These are phyloP conservation scores for Venturia asperata DNA, from an alignment of 2,329 filamentous ascomycete species.

Conservation along the genomic window DNA sequence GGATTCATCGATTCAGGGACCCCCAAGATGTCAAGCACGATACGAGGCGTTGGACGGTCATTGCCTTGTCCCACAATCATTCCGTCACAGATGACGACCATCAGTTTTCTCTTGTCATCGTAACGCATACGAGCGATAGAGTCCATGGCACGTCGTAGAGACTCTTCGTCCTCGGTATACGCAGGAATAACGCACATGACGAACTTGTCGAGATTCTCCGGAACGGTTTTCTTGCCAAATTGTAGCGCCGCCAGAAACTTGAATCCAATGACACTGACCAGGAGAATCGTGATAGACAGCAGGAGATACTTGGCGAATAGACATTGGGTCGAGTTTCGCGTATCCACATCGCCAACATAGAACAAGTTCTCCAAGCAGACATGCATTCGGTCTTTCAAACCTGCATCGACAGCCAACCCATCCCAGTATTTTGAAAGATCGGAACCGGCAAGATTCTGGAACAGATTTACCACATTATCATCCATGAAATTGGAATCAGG, in stretches of 20 bases:
- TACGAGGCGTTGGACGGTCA: constrained; percentile 87
- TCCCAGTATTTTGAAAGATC: constrained; percentile 85
- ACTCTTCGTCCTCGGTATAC: constrained; percentile 98
- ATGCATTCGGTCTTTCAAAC: constrained; percentile 60
- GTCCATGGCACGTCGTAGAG: constrained; percentile 90
- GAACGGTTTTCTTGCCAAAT: constrained; percentile 82
- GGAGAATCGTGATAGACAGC: constrained; percentile 71
- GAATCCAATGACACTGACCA: constrained; percentile 79
- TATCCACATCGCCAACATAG: constrained; percentile 87
- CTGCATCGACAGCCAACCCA: constrained; percentile 52
- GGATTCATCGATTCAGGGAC: constrained; percentile 91
- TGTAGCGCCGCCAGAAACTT: constrained; percentile 96
- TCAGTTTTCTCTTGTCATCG: constrained; percentile 94
- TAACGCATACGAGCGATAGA: constrained; percentile 93
- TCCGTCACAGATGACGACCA: constrained; percentile 89
- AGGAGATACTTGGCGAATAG: constrained; percentile 85
- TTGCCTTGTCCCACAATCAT: constrained; percentile 99
- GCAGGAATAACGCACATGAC: constrained; percentile 96
- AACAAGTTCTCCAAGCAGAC: constrained; percentile 89
- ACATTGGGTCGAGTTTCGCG: constrained; percentile 76
- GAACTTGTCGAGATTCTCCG: constrained; percentile 97
- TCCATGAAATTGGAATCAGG: constrained; percentile 74
- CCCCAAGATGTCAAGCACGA: constrained; percentile 93
- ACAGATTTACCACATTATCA: constrained; percentile 63
- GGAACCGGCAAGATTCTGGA: constrained; percentile 64